These are phyloP conservation scores for Lachancea sp. DNA, from an alignment of 805 yeast genomes.

Conservation along the genomic window DNA sequence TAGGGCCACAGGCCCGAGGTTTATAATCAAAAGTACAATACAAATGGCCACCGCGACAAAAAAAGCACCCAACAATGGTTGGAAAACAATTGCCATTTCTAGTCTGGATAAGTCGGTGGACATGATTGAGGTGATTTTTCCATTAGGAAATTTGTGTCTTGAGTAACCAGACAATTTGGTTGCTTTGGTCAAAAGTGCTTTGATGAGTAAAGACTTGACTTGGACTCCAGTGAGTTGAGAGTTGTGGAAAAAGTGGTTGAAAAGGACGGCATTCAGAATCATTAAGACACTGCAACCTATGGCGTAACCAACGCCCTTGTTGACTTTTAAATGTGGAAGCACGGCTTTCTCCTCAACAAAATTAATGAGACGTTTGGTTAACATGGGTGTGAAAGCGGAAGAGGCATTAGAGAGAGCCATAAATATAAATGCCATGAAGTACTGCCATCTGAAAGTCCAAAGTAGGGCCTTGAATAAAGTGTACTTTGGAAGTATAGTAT, in stretches of 20 bases:
- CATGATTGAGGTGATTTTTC: constrained; percentile 68
- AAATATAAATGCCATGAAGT: constrained; percentile 38
- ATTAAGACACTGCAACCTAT: constrained; percentile 60
- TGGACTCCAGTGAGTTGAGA: constrained; percentile 64
- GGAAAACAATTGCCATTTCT: constrained; percentile 67
- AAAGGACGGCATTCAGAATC: constrained; percentile 39
- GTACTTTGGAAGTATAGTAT: constrained; percentile 23
- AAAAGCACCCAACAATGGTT: constrained; percentile 56
- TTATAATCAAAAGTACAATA: constrained; percentile 54
- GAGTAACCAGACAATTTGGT: constrained; percentile 54
- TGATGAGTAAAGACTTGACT: constrained; percentile 62
- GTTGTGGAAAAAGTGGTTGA: constrained; percentile 59
- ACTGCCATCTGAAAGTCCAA: constrained; percentile 45
- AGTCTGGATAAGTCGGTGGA: constrained; percentile 79
- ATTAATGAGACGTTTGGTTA: constrained; percentile 56
- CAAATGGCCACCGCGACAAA: constrained; percentile 60
- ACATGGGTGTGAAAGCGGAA: constrained; percentile 55
- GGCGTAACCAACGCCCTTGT: constrained; percentile 69
- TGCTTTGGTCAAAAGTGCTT: constrained; percentile 63
- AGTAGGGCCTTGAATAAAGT: constrained; percentile 41
- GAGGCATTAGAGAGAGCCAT: constrained; percentile 44
- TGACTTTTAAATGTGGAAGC: constrained; percentile 38
- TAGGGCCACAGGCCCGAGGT: constrained; percentile 67
- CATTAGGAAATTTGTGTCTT: constrained; percentile 53
- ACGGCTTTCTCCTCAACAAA: constrained; percentile 50